Percentiles rank a stretch among this genome's conserved stretches.
Evolutionary conservation across 148 eudicot genomes (phyloP).

Genomic region (Fallopia convolvulus): DNA sequence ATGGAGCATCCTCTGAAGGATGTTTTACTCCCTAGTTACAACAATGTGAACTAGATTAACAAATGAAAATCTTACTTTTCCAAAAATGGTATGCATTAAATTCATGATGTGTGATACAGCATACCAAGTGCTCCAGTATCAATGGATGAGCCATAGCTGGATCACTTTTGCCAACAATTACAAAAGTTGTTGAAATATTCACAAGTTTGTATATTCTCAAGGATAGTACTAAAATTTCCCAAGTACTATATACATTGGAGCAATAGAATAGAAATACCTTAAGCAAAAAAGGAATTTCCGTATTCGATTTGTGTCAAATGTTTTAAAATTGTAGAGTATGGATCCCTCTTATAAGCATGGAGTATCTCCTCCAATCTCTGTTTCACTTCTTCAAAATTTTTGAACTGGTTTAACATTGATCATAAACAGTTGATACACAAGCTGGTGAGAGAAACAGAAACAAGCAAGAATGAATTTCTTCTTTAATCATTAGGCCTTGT

Average conservation of each 20-base stretch:
- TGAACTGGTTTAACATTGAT: conserved; percentile 56
- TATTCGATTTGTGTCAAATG: conserved; percentile 71
- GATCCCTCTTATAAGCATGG: conserved; percentile 77
- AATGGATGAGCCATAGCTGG: conserved; percentile 53
- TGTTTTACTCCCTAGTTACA: conserved; percentile 37
- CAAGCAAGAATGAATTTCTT: not conserved
- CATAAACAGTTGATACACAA: conserved; percentile 74
- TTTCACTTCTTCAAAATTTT: conserved; percentile 61
- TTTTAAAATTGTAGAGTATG: conserved; percentile 60
- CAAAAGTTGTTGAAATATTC: conserved; percentile 60
- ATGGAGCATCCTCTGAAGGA: no score
- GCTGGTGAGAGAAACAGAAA: conserved; percentile 21
- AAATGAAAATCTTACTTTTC: no score
- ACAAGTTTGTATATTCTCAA: conserved; percentile 55
- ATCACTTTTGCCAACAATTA: conserved; percentile 73
- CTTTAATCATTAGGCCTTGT: no score
- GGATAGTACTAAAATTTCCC: conserved; percentile 10
- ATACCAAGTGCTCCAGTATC: conserved; percentile 72
- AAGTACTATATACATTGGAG: conserved; percentile 11
- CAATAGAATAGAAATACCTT: conserved; percentile 36
- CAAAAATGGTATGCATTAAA: no score
- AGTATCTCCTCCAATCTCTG: conserved; percentile 61
- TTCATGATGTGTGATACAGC: conserved; percentile 5
- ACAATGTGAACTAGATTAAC: not conserved
- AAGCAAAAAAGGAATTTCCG: conserved; percentile 63